Evolutionary conservation across 306 rosid species (phyloP).

Genomic region (Prinsepia uniflora): DNA sequence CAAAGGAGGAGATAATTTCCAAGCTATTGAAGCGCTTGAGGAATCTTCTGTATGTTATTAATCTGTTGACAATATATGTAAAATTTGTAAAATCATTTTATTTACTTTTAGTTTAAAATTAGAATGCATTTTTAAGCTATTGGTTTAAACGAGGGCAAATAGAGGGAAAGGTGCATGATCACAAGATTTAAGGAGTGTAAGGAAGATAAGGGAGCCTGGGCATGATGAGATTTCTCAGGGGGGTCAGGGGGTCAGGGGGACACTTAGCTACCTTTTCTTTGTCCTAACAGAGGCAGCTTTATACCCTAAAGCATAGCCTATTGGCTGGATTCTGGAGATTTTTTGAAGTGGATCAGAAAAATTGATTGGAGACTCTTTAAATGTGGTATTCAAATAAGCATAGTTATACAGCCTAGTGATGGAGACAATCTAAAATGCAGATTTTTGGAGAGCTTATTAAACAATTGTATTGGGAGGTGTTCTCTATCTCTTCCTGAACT

Average conservation of each 20-base stretch:
- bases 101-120: not conserved
- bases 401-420: constrained; percentile 9
- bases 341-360: constrained; percentile 1
- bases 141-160: not conserved
- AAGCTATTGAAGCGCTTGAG: constrained; percentile 40
- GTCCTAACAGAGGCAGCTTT: not conserved
- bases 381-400: not conserved
- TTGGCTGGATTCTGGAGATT: not conserved
- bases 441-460: constrained; percentile 34
- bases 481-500: constrained; percentile 37
- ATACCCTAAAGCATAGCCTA: not conserved
- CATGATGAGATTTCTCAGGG: constrained; percentile 1
- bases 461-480: constrained; percentile 23
- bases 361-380: not conserved
- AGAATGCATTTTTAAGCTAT: not conserved
- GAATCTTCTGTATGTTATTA: constrained; percentile 35
- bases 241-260: not conserved
- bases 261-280: not conserved
- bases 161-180: not conserved
- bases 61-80: not conserved
- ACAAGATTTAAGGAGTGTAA: not conserved
- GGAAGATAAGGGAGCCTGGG: not conserved
- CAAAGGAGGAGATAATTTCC: constrained; percentile 27
- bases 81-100: not conserved
- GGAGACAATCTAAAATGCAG: constrained; percentile 22